Percentiles rank a stretch among this genome's conserved stretches.
Conservation (phyloP, 2,329 filamentous ascomycete species). For the Ascochyta pisi region DNA sequence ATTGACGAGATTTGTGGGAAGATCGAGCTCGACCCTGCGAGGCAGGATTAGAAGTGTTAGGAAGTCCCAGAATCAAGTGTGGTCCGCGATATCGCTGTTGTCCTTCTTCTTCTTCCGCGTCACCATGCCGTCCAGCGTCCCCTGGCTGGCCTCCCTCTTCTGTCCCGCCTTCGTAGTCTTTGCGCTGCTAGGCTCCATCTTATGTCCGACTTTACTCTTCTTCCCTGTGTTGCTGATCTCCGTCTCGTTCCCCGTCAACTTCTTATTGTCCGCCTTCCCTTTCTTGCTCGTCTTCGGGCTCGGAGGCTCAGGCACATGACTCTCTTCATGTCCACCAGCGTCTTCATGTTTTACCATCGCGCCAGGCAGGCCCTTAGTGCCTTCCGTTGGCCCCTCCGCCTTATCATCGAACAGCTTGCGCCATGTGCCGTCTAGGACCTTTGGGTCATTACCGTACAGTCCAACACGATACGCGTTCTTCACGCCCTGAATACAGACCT, state of each 20-base stretch:
- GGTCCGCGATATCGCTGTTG: slow-evolving; percentile 23
- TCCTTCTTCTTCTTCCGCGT: slow-evolving; percentile 42
- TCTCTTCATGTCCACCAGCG: slow-evolving; percentile 24
- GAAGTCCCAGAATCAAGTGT: slow-evolving; percentile 8
- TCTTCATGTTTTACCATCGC: slow-evolving; percentile 45
- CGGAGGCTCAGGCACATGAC: slow-evolving; percentile 7
- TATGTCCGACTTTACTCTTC: slow-evolving; percentile 58
- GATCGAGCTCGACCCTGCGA: slow-evolving; percentile 29
- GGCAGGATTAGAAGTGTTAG: slow-evolving; percentile 23
- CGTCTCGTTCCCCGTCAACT: slow-evolving; percentile 63
- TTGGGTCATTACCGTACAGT: slow-evolving; percentile 68
- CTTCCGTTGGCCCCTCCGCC: slow-evolving; percentile 55
- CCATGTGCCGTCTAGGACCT: slow-evolving; percentile 68
- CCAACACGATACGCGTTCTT: slow-evolving; percentile 73
- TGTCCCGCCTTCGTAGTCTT: slow-evolving; percentile 58
- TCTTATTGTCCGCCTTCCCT: slow-evolving; percentile 64
- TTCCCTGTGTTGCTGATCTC: slow-evolving; percentile 8
- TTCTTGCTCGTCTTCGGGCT: slow-evolving; percentile 26
- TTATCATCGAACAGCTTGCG: slow-evolving; percentile 56
- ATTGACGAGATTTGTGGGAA: slow-evolving; percentile 43
- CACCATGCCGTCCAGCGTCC: slow-evolving; percentile 48
- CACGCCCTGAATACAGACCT: slow-evolving; percentile 70
- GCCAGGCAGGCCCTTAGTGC: slow-evolving; percentile 48
- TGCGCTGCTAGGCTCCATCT: slow-evolving; percentile 40
- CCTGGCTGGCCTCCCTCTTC: slow-evolving; percentile 62